Percentiles rank a stretch among this genome's conserved stretches.
phyloP scores from a whole-genome alignment of 2,329 filamentous ascomycete genomes.

The Allantophomopsis cytisporea region DNA sequence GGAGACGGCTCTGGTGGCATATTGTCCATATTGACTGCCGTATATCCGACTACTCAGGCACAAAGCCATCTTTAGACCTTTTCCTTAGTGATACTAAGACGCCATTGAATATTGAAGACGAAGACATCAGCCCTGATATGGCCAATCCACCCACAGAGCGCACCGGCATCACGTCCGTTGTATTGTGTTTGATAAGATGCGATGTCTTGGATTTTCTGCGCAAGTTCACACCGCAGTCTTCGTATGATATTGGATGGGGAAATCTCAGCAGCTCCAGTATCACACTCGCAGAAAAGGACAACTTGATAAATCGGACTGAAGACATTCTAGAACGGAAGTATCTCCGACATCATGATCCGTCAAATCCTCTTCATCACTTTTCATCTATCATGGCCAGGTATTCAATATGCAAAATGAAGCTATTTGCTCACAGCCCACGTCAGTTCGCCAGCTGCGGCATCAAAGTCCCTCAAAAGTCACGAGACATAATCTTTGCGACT shows the following conservation, averaged over 20 bases:
- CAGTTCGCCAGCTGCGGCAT: constrained; percentile 8
- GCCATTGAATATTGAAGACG: constrained; percentile 40
- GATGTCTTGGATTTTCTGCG: constrained; percentile 29
- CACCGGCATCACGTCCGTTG: constrained; percentile 30
- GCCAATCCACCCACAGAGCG: constrained; percentile 22
- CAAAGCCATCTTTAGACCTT: constrained; percentile 25
- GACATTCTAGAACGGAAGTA: constrained; percentile 23
- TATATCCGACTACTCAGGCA: constrained; percentile 38
- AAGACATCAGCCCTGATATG: constrained; percentile 28
- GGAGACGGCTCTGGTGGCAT: constrained; percentile 48
- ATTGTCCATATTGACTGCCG: constrained; percentile 45
- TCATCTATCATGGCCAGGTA: constrained; percentile 13
- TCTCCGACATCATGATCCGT: constrained; percentile 25
- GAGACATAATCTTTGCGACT: constrained; percentile 18
- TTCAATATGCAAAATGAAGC: constrained; percentile 16
- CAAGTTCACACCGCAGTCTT: constrained; percentile 15
- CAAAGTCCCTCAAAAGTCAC: constrained; percentile 16
- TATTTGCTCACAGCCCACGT: constrained; percentile 19
- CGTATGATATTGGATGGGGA: neutral
- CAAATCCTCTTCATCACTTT: constrained; percentile 22
- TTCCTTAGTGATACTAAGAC: constrained; percentile 30
- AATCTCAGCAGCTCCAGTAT: neutral
- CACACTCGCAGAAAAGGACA: constrained; percentile 9
- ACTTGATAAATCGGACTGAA: constrained; percentile 16
- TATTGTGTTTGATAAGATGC: constrained; percentile 19